Conservation (phyloP, 768 basidiomycete genomes). For the Boletellus ananas region DNA sequence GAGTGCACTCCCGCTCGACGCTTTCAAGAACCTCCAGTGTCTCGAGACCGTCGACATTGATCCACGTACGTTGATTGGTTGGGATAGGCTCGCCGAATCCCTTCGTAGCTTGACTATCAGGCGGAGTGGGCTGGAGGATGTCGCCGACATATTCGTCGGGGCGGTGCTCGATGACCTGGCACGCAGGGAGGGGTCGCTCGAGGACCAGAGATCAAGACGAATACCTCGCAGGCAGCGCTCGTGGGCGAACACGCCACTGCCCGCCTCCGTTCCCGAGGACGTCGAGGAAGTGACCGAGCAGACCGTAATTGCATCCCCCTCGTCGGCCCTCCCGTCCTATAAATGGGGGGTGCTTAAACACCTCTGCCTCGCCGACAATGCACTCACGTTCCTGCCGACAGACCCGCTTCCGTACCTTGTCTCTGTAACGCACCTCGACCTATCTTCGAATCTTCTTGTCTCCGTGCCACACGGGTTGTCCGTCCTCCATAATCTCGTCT, state of each 20-base stretch:
- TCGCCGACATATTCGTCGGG: constrained; percentile 71
- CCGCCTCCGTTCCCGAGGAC: constrained; percentile 56
- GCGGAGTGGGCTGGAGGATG: constrained; percentile 78
- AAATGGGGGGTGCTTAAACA: constrained; percentile 78
- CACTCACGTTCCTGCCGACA: constrained; percentile 74
- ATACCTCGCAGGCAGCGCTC: constrained; percentile 45
- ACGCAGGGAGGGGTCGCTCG: constrained; percentile 53
- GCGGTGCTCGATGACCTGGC: constrained; percentile 75
- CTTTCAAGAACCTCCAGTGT: constrained; percentile 79
- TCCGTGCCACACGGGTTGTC: constrained; percentile 80
- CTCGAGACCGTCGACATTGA: constrained; percentile 79
- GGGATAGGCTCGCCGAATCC: constrained; percentile 73
- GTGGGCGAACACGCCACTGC: constrained; percentile 48
- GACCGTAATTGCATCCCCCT: constrained; percentile 24
- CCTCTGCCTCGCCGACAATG: constrained; percentile 76
- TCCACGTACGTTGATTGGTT: constrained; percentile 75
- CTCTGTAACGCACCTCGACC: constrained; percentile 77
- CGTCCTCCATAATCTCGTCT: constrained; percentile 70
- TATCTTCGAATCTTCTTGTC: constrained; percentile 88
- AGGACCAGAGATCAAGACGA: constrained; percentile 43
- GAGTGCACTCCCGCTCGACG: constrained; percentile 75
- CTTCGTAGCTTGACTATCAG: constrained; percentile 71
- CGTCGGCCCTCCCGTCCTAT: constrained; percentile 45
- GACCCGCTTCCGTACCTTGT: constrained; percentile 63
- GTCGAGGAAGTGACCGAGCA: constrained; percentile 28